Evolutionary conservation across 495 filamentous ascomycete species (phyloP).

Genomic region (Aspergillus avenaceus): DNA sequence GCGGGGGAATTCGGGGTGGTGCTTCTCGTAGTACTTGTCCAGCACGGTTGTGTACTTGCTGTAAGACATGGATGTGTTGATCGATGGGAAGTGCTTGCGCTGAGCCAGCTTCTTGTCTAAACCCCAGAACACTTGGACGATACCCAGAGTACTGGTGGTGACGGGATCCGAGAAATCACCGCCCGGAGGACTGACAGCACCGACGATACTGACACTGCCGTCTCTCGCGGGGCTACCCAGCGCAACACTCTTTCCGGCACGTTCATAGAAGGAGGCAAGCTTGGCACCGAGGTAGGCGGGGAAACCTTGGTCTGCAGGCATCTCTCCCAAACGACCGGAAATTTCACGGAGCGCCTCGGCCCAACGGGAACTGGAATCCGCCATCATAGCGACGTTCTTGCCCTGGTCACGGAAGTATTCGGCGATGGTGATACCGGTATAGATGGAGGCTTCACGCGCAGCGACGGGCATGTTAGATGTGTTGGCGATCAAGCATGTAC

Average conservation of each 20-base stretch:
- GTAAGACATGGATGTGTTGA: slow-evolving; percentile 95
- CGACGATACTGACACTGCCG: slow-evolving; percentile 96
- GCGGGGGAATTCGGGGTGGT: slow-evolving; percentile 89
- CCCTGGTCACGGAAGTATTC: slow-evolving; percentile 99
- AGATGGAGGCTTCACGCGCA: slow-evolving; percentile 97
- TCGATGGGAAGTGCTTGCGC: slow-evolving; percentile 97
- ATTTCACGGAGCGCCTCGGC: slow-evolving; percentile 98
- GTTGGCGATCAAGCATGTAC: slow-evolving; percentile 95
- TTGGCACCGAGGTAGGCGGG: slow-evolving; percentile 96
- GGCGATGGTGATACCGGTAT: slow-evolving; percentile 96
- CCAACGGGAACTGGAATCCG: slow-evolving; percentile 97
- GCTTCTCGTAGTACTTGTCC: slow-evolving; percentile 88
- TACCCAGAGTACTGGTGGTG: slow-evolving; percentile 88
- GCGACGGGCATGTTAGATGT: slow-evolving; percentile 99
- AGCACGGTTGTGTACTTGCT: slow-evolving; percentile 89
- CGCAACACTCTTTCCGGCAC: slow-evolving; percentile 80
- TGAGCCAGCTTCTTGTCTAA: slow-evolving; percentile 99
- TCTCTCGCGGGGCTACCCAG: slow-evolving; percentile 83
- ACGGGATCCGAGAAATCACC: slow-evolving; percentile 99
- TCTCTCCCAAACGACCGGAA: slow-evolving; percentile 97
- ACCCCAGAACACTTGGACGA: slow-evolving; percentile 99
- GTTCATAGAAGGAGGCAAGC: slow-evolving; percentile 97
- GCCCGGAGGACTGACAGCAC: slow-evolving; percentile 93
- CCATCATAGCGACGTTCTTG: slow-evolving; percentile 99
- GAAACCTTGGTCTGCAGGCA: slow-evolving; percentile 99